These are phyloP conservation scores for Rhizopogon vesiculosus DNA, from an alignment of 768 basidiomycete species.

Conservation along the genomic window DNA sequence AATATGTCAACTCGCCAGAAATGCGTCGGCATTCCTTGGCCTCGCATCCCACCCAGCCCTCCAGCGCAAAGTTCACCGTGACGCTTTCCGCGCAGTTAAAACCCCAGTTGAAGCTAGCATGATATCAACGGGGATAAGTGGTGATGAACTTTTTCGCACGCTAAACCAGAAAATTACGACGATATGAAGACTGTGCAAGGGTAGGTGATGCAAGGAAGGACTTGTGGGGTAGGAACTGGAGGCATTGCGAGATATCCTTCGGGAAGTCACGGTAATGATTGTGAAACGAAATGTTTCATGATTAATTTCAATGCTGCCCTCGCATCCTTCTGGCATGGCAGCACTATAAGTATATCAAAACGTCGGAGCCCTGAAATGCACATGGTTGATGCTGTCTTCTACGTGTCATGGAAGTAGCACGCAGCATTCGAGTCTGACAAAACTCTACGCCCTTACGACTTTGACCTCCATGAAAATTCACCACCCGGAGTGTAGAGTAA, in stretches of 20 bases:
- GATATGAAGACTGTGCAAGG: conserved; percentile 72
- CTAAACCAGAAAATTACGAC: conserved; percentile 85
- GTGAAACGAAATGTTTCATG: conserved; percentile 48
- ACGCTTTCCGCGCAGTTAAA: conserved; percentile 94
- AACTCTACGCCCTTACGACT: no score
- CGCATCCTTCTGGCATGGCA: conserved; percentile 83
- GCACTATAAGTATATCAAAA: conserved; percentile 67
- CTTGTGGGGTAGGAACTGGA: conserved; percentile 95
- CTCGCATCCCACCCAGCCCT: conserved; percentile 85
- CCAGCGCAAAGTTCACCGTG: conserved; percentile 82
- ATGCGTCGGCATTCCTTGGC: conserved; percentile 76
- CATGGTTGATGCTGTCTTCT: conserved; percentile 99
- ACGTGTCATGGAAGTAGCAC: conserved; percentile 99
- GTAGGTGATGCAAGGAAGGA: conserved; percentile 90
- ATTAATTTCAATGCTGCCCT: conserved; percentile 76
- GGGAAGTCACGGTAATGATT: conserved; percentile 55
- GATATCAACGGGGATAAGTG: conserved; percentile 92
- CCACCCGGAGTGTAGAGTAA: no score
- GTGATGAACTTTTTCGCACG: conserved; percentile 95
- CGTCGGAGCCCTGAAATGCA: conserved; percentile 96
- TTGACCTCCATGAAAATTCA: no score
- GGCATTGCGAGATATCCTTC: conserved; percentile 76
- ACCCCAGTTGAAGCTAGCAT: conserved; percentile 92
- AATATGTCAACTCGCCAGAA: conserved; percentile 53
- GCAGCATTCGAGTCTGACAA: conserved; percentile 25